phyloP scores from a whole-genome alignment of 2,329 filamentous ascomycete species.

The Neonectria coccinea region DNA sequence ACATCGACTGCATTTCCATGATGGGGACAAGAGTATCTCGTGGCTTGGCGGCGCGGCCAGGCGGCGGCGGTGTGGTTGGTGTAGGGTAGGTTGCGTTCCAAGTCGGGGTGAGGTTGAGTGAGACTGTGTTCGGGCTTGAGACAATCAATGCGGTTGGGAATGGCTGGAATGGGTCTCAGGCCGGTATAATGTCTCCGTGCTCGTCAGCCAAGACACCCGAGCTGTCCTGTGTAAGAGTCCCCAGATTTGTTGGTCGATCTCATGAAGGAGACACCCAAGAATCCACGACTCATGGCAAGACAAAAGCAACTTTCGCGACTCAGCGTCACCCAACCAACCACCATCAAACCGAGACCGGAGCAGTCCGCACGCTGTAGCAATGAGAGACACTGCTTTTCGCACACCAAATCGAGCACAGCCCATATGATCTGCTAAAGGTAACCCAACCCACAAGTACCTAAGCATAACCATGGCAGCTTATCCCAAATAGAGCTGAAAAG shows the following conservation, averaged over 20 bases:
- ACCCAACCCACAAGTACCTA: not conserved
- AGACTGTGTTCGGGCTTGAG: slow-evolving; percentile 17
- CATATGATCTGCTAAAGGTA: not conserved
- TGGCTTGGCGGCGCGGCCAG: slow-evolving; percentile 14
- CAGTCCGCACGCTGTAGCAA: not conserved
- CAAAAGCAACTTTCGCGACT: not conserved
- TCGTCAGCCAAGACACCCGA: slow-evolving; percentile 11
- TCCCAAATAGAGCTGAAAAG: slow-evolving; percentile 2
- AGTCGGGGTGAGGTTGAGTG: not conserved
- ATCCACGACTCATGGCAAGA: slow-evolving; percentile 11
- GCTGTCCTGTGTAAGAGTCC: slow-evolving; percentile 2
- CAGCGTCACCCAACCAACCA: slow-evolving; percentile 5
- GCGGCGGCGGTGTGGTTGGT: slow-evolving; percentile 19
- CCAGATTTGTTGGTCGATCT: slow-evolving; percentile 6
- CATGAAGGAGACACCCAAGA: not conserved
- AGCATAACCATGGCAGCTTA: not conserved
- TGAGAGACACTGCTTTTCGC: not conserved
- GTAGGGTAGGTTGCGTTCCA: slow-evolving; percentile 9
- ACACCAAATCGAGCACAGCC: not conserved
- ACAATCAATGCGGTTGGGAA: not conserved
- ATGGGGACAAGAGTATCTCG: slow-evolving; percentile 28
- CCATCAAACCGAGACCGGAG: not conserved
- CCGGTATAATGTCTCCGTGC: not conserved
- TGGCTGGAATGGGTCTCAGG: slow-evolving; percentile 9
- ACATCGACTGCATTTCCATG: slow-evolving; percentile 1